Base-by-base conservation (phyloP, 331 rosid genomes). In the Rhamnella rubrinervis region DNA sequence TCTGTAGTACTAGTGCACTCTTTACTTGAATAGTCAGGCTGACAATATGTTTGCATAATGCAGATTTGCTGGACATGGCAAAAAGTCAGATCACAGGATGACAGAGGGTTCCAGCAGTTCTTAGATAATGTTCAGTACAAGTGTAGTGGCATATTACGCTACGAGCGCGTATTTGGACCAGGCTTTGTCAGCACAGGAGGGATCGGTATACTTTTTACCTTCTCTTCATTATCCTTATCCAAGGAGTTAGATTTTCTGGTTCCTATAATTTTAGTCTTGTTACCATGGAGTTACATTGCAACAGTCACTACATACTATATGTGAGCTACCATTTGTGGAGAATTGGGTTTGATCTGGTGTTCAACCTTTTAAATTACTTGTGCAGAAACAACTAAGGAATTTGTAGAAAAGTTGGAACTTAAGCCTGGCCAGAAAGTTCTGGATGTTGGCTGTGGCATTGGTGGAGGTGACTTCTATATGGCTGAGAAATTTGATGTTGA, bases 101-200 rank as follows among this genome's bases (percentile, higher is more conserved):
- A 93, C 53, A 84, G 84, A 67, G 88, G 89, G 61, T 91, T 93
- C 86, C 98, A 93, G 78, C 83, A 66, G 72, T 93, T 90, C 82
- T 81, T 93, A 37, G 98, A 93, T 72, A 85, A 80, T 55, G 87
- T 88, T 62, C 96, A 90, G 72, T 93, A 93, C 40, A 91, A 79
- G 71, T 79, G 83, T 39, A 78, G 56, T 72, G 85, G 95, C 68
- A 91, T 93, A 70, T 75, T 85, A 66, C 88, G 88, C n/a, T 93
- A 91, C 71, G 98, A 93, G 75, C 86, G 80, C 49, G 82, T 93
- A 47, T 93, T 84, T 77, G 98, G 98, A 40, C 77, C 70, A 49
- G 97, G 98, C 39, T 93, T 85, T 71, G 93, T 87, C 65, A 93
- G 98, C 89, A 85, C 97, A 5, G 98, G 98, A 77, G 98, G 98